phyloP scores from a whole-genome alignment of 164 flowering plant species.

The Tetrastigma voinierianum region DNA sequence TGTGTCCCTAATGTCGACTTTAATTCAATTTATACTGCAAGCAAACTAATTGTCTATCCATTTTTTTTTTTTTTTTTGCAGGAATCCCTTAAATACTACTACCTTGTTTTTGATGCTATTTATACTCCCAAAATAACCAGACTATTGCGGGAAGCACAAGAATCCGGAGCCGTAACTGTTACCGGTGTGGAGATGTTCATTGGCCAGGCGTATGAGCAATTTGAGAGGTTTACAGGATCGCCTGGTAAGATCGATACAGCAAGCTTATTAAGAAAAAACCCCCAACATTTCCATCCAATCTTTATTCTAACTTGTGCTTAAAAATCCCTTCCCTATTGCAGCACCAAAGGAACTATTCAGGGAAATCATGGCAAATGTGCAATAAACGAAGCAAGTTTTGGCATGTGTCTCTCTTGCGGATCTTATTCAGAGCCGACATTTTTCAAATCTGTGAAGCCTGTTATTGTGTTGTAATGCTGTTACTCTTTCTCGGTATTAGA shows the following conservation, averaged over 20 bases:
- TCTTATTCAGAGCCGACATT: background rate
- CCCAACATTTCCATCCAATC: background rate
- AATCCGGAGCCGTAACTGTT: conserved; percentile 67
- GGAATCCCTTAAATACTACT: conserved; percentile 63
- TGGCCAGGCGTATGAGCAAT: conserved; percentile 89
- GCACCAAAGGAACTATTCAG: conserved; percentile 57
- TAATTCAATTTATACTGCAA: background rate
- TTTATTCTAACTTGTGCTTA: background rate
- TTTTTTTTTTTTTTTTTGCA: conserved; percentile 31
- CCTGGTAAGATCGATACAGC: conserved; percentile 54
- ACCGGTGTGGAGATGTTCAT: conserved; percentile 90
- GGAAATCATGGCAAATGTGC: conserved; percentile 32
- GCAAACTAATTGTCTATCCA: background rate
- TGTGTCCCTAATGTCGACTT: background rate
- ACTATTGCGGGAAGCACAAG: conserved; percentile 82
- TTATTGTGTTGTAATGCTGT: background rate
- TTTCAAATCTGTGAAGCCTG: too few species aligned
- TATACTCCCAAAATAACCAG: conserved; percentile 92
- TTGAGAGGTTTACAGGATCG: conserved; percentile 83
- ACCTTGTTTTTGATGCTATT: conserved; percentile 88
- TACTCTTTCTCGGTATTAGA: background rate
- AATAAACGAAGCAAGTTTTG: background rate
- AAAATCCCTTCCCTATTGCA: conserved; percentile 19
- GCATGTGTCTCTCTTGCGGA: background rate
- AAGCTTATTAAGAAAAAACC: background rate